Conservation (phyloP, 1,139 yeast genomes). For the Scheffersomyces segobiensis region DNA sequence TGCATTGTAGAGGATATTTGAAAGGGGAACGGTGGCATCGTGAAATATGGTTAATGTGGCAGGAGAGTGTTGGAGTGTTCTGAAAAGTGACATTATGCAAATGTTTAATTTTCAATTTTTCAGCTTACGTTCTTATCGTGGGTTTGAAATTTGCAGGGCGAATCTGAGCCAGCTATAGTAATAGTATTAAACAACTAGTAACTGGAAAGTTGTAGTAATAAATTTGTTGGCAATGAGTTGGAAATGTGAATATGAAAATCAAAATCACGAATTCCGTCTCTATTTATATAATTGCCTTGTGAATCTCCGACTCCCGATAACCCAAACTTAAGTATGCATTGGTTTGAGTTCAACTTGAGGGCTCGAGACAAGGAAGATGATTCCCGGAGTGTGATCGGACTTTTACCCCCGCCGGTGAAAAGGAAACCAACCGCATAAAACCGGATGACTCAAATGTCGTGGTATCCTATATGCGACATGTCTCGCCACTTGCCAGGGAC, state of each 20-base stretch:
- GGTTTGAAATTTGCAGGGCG: no score
- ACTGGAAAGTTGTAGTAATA: background rate
- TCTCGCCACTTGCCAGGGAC: background rate
- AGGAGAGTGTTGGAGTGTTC: conserved; percentile 46
- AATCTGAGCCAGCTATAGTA: background rate
- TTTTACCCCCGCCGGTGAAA: background rate
- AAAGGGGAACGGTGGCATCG: conserved; percentile 35
- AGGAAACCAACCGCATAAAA: background rate
- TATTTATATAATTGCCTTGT: background rate
- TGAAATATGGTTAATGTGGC: conserved; percentile 47
- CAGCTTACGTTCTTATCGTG: background rate
- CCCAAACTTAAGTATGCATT: background rate
- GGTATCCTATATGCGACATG: background rate
- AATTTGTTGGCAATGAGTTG: background rate
- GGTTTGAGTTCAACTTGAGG: background rate
- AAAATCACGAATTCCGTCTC: background rate
- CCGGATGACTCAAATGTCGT: background rate
- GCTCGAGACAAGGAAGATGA: background rate
- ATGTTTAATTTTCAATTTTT: background rate
- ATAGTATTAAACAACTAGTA: background rate
- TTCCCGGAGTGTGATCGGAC: background rate
- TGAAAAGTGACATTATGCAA: conserved; percentile 44
- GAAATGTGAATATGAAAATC: background rate
- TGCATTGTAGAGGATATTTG: conserved; percentile 30
- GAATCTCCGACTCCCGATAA: background rate